Base-by-base conservation (phyloP, 1,139 yeast genomes). In the Pichia sp. region DNA sequence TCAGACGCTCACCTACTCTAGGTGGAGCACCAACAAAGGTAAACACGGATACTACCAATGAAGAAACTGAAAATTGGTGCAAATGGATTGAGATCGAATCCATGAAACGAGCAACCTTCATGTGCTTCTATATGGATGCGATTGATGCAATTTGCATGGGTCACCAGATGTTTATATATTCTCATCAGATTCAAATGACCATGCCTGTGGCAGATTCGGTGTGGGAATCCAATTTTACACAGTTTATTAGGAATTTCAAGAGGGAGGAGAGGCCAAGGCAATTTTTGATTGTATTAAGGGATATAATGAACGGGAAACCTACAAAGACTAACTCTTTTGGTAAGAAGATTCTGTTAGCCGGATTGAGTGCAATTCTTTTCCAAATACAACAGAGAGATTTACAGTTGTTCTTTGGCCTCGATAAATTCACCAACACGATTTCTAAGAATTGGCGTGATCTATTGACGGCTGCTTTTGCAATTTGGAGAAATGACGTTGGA, bases 131-230 rank as follows among this genome's bases (percentile, higher is more conserved):
- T 63, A 74, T 87, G 64, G 96, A 89, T 67, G 83, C 86, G 1
- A 78, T 85, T 29, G 95, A 89, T 70, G 87, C 90, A n/a, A 80
- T 87, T 38, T 79, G 87, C 53, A 88, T 87, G 70, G 87, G 95
- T 5, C 95, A 89, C 68, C 81, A 84, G 54, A 79, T 87, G 56
- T 81, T 84, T 49, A 75, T 89, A 47, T 78, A 83, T 54, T 85
- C 89, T 36, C 86, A 84, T 64, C 90, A 89, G 63, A 75, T 90
- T 50, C 90, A 90, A 64, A 71, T 85, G 58, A 77, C 84, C 47
- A 72, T 89, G 65, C 97, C 96, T 0, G 89, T 95, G 65, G 84
- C 85, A 55, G 96, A 89, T 64, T 81, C 77, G 29, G 72, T 87
- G 52, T 87, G 96, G 97, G 92, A 86, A 57, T 64, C 68, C 7